These are phyloP conservation scores for Sphagnum tenellum DNA, from an alignment of 225 moss, liverwort and hornwort species.

Conservation along the genomic window DNA sequence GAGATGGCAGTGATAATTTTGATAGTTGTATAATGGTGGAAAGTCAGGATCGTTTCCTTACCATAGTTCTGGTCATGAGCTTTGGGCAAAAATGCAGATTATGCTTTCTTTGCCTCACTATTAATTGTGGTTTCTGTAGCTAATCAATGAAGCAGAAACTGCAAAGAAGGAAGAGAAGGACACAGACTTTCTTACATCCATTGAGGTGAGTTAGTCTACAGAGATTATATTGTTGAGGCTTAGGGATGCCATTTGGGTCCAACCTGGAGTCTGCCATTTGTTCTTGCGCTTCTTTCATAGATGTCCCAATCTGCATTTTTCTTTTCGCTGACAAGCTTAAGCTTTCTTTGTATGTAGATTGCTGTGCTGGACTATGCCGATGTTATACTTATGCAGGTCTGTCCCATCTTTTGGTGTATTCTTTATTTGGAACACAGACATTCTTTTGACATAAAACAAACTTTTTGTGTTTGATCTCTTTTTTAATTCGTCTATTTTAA, in stretches of 20 bases:
- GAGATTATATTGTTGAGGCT: not conserved
- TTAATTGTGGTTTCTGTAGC: conserved; percentile 25
- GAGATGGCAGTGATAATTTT: too few relatives aligned
- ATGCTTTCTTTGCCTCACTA: conserved; percentile 3
- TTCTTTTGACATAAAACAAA: too few relatives aligned
- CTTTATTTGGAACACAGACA: too few relatives aligned
- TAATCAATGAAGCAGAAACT: conserved; percentile 80
- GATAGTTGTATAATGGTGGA: too few relatives aligned
- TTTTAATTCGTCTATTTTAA: not conserved
- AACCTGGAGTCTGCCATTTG: too few relatives aligned
- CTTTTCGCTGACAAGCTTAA: not conserved
- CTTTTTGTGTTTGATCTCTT: not conserved
- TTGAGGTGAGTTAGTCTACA: conserved; percentile 48
- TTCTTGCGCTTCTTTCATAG: too few relatives aligned
- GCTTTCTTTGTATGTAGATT: conserved; percentile 41
- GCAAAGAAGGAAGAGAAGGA: conserved; percentile 64
- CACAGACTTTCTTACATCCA: conserved; percentile 85
- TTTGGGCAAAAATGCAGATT: too few relatives aligned
- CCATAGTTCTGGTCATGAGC: too few relatives aligned
- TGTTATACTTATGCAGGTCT: conserved; percentile 90
- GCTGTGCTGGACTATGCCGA: conserved; percentile 76
- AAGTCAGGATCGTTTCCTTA: too few relatives aligned
- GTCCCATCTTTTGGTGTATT: not conserved
- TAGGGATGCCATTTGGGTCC: too few relatives aligned
- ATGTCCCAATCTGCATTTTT: too few relatives aligned